Evolutionary conservation across 2,329 filamentous ascomycete genomes (phyloP), one percentile per base, ranked within the genome.

Genomic region (Diaporthe sp.): DNA sequence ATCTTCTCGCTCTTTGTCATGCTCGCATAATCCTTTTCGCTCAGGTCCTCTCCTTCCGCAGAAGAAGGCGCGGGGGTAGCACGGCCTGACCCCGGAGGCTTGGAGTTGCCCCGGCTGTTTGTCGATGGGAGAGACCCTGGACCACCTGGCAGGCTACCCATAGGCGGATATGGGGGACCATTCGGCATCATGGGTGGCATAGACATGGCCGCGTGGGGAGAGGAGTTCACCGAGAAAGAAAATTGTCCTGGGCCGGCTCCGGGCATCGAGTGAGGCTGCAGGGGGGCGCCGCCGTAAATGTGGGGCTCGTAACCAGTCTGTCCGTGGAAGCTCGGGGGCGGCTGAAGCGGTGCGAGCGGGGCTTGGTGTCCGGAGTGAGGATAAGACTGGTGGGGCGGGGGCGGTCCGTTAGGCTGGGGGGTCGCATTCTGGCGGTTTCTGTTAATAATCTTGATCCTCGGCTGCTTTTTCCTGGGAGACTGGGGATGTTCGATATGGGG

Each of bases 1-100:
- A 92, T 91, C 85, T 92, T 92, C 82, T 92, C 89, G 39, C 88
- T 90, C 83, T 92, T 92, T 63, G 88, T 91, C 89, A 91, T 91
- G 56, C 87, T 85, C 47, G 87, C 87, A 78, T 91, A 91, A 70
- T 90, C 88, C 82, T 91, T 91, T 73, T 87, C 85, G 30, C 74
- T 75, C 39, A 71, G 30, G 15, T 61, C 70, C 35, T 78, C 78
- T 35, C 86, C 85, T 19, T 70, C 75, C 77, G 55, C 61, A 39
- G 74, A 73, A 19, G 75, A 75, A 8, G 73, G 70, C 42, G 39
- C 72, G 51, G 73, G 73, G 25, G 73, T 75, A 61, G 80, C 81
- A 25, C 82, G 80, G 22, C 79, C 84, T 82, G 79, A 85, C 82
- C 79, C 77, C 5, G 72, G 72, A 19, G 68, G 53, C 68, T 74